phyloP scores from a whole-genome alignment of 2,329 filamentous ascomycete genomes.

The Aspergillus viridinutans region DNA sequence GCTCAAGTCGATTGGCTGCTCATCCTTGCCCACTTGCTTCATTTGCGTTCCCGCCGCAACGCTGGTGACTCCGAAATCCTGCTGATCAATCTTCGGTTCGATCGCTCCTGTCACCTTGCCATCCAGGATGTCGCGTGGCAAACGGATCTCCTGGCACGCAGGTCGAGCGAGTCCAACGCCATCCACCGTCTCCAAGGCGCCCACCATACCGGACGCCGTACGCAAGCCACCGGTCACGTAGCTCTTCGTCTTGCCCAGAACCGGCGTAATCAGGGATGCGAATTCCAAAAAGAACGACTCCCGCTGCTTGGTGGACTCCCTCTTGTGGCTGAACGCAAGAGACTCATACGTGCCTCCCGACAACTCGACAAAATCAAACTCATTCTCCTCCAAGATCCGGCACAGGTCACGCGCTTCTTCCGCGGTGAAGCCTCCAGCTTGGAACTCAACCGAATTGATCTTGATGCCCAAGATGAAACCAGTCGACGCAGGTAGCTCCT shows the following conservation, averaged over 20 bases:
- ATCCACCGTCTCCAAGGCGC: slow-evolving; percentile 55
- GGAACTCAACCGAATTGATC: slow-evolving; percentile 57
- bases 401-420: slow-evolving; percentile 48
- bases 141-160: slow-evolving; percentile 47
- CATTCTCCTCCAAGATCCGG: slow-evolving; percentile 25
- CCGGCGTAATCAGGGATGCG: slow-evolving; percentile 50
- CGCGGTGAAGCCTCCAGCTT: slow-evolving; percentile 41
- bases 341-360: slow-evolving; percentile 58
- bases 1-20: slow-evolving; percentile 52
- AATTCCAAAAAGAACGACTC: slow-evolving; percentile 61
- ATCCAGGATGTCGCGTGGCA: slow-evolving; percentile 25
- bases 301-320: slow-evolving; percentile 52
- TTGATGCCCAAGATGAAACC: slow-evolving; percentile 53
- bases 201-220: slow-evolving; percentile 54
- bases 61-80: slow-evolving; percentile 50
- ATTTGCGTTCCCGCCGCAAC: slow-evolving; percentile 50
- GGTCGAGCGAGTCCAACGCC: slow-evolving; percentile 58
- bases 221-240: slow-evolving; percentile 59
- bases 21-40: slow-evolving; percentile 49
- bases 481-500: slow-evolving; percentile 13
- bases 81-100: slow-evolving; percentile 44
- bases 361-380: slow-evolving; percentile 52
- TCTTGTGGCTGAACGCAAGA: slow-evolving; percentile 49
- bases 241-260: slow-evolving; percentile 49
- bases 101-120: slow-evolving; percentile 47